Percentiles rank a stretch among this genome's conserved stretches.
Evolutionary conservation across 805 yeast genomes (phyloP).

Genomic region (Candida arabinofermentans): DNA sequence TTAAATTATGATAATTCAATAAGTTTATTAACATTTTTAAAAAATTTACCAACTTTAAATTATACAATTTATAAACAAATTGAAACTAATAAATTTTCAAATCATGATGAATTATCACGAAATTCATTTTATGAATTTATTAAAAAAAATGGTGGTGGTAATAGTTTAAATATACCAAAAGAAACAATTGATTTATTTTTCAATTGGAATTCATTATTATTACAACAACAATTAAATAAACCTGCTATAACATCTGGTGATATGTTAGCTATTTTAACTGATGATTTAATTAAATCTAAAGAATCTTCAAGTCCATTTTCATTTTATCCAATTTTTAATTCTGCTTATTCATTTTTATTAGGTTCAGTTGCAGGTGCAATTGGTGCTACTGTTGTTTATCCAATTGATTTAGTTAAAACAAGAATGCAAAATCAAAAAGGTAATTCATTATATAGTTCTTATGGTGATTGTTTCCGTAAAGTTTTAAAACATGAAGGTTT

Average conservation of each 20-base stretch:
- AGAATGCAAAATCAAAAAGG: constrained; percentile 95
- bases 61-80: constrained; percentile 28
- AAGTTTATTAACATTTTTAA: constrained; percentile 42
- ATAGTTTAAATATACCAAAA: constrained; percentile 11
- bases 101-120: constrained; percentile 20
- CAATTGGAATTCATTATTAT: constrained; percentile 31
- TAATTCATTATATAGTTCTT: constrained; percentile 66
- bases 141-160: constrained; percentile 13
- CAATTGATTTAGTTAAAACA: constrained; percentile 93
- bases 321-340: constrained; percentile 70
- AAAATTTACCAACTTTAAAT: constrained; percentile 31
- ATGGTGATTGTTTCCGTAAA: constrained; percentile 80
- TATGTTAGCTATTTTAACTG: constrained; percentile 42
- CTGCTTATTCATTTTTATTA: constrained; percentile 78
- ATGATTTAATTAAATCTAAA: constrained; percentile 48
- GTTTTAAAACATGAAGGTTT: constrained; percentile 75
- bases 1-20: constrained; percentile 46
- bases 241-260: constrained; percentile 29
- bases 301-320: constrained; percentile 38
- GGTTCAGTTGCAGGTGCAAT: constrained; percentile 97
- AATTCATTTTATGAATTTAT: constrained; percentile 25
- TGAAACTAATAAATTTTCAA: constrained; percentile 19
- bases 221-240: constrained; percentile 21
- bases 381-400: constrained; percentile 97
- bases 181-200: constrained; percentile 32